Conservation (phyloP, 768 basidiomycete species). For the Tephrocybe sp. region DNA sequence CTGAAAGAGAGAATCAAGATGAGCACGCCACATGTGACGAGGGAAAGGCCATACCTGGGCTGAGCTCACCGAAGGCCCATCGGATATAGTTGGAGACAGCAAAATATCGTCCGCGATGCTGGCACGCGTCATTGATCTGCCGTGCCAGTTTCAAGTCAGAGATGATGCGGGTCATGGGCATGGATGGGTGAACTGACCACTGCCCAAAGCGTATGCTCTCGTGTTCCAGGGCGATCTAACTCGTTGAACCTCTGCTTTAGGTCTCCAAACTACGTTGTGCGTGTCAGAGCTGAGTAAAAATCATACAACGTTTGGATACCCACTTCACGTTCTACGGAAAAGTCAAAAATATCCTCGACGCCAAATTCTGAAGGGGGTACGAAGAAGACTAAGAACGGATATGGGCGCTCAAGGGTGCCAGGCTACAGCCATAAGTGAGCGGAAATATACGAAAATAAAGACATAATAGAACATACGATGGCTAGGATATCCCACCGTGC, state of each 20-base stretch:
- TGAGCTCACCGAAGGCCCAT: slow-evolving; percentile 26
- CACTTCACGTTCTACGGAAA: slow-evolving; percentile 17
- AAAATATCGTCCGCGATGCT: slow-evolving; percentile 22
- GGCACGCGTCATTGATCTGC: slow-evolving; percentile 22
- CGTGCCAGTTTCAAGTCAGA: neutral
- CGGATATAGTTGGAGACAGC: slow-evolving; percentile 23
- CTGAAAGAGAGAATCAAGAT: slow-evolving; percentile 1
- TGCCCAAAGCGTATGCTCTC: slow-evolving; percentile 24
- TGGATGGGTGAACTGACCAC: slow-evolving; percentile 18
- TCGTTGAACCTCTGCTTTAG: slow-evolving; percentile 11
- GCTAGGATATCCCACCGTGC: slow-evolving; percentile 26
- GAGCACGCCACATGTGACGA: neutral
- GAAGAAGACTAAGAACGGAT: slow-evolving; percentile 22
- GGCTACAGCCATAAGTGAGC: slow-evolving; percentile 10
- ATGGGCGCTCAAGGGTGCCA: slow-evolving; percentile 1
- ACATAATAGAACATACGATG: slow-evolving; percentile 12
- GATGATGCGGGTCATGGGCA: neutral
- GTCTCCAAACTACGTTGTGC: slow-evolving; percentile 12
- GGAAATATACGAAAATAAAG: too few relatives aligned
- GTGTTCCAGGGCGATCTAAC: slow-evolving; percentile 13
- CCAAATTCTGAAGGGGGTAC: slow-evolving; percentile 26
- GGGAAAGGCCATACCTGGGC: slow-evolving; percentile 9
- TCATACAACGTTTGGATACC: neutral
- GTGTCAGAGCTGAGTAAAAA: neutral
- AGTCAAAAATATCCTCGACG: slow-evolving; percentile 18